Evolutionary conservation across 108 stramenopile genomes (phyloP), one percentile per base, ranked within the genome.

Genomic region (Aurantiochytrium sp.): DNA sequence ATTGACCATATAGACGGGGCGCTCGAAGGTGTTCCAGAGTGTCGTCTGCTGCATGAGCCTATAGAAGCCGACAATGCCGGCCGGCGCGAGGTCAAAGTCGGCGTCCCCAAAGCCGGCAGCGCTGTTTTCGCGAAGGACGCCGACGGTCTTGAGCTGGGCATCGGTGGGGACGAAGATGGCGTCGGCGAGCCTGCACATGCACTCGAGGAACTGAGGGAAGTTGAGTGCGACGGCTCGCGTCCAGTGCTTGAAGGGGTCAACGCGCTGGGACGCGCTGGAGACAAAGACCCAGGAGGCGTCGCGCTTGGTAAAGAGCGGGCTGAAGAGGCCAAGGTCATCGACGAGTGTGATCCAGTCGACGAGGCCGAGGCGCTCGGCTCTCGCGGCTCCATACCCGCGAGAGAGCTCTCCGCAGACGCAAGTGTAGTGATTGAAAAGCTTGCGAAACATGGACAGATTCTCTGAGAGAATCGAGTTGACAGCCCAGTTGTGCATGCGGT

Each of bases 21-120:
- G 73, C 73, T 81, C 73, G 32, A 81, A 81, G 42, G 73, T 39
- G 73, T 42, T 81, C 73, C 73, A 81, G 39, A 81, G 73, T 6
- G 73, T 48, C 6, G 73, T 81, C 2, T 81, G 73, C 39, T 81
- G 42, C 73, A 81, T 81, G 42, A 81, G 39, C 10, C 42, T 12
- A 48, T 81, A 81, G 2, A 81, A 81, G 39, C 42, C 2, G 32
- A 81, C 73, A 48, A 81, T 81, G 27, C 59, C 59, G 19, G 27
- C 8, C 45, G 73, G 73, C 2, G 39, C 36, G 30, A 41, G 73
- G 42, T 3, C 45, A 24, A 41, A 41, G 73, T 48, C 73, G 27
- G 42, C 8, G n/a, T 81, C 73, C 8, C 39, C 73, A 48, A 81
- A 48, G 30, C 39, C 73, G 24, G 6, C 19, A 39, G 39, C 10